Evolutionary conservation across 441 rosid genomes (phyloP).

Genomic region (Pelargonium australe): DNA sequence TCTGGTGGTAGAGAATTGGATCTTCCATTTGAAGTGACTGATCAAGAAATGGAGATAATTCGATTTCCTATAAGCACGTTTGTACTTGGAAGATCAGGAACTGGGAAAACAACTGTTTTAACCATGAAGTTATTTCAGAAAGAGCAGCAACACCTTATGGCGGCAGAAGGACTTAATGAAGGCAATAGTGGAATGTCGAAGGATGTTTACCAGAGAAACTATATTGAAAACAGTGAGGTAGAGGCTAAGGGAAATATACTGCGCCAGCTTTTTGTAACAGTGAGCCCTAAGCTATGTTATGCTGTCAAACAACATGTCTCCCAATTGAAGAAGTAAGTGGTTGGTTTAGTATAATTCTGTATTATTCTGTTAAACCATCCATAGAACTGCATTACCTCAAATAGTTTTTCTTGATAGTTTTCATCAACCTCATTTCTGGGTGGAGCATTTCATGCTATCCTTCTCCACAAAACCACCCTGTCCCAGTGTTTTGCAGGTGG

Average conservation of each 20-base stretch:
- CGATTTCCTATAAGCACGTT: constrained; percentile 32
- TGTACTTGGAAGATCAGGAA: constrained; percentile 54
- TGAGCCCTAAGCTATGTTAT: constrained; percentile 42
- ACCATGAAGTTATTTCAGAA: constrained; percentile 39
- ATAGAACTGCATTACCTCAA: not conserved
- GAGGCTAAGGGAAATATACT: constrained; percentile 16
- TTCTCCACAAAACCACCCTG: not conserved
- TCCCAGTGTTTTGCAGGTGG: not conserved
- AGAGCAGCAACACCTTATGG: constrained; percentile 30
- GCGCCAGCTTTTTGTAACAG: constrained; percentile 49
- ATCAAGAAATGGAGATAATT: constrained; percentile 34
- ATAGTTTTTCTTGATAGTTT: too few relatives aligned
- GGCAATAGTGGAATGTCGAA: not conserved
- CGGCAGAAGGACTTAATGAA: constrained; percentile 23
- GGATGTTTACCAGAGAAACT: constrained; percentile 1
- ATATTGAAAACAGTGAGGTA: constrained; percentile 9
- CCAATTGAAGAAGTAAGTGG: constrained; percentile 38
- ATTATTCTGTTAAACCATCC: not conserved
- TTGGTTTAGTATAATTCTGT: not conserved
- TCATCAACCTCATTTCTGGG: not conserved
- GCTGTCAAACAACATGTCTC: constrained; percentile 41
- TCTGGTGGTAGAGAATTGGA: constrained; percentile 34
- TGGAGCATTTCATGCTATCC: not conserved
- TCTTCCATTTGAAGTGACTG: constrained; percentile 47
- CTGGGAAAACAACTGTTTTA: constrained; percentile 52